Base-by-base conservation (phyloP, 306 rosid species). In the Vigna hirtella region DNA sequence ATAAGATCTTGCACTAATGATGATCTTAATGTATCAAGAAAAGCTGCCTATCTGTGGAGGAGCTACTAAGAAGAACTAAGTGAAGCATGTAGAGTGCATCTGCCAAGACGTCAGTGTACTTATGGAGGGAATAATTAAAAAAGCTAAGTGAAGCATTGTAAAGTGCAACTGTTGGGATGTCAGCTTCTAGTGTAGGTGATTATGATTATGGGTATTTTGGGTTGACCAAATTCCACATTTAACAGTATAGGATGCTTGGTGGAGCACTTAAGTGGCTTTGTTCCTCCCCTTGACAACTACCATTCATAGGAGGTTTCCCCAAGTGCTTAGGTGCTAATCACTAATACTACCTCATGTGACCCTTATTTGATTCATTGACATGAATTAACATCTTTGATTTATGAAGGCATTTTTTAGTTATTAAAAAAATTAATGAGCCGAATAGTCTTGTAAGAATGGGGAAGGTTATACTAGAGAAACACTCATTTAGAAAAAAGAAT, bases 391-490 rank as follows among this genome's bases (percentile, higher is more conserved):
- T 45, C 45, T 20, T 26, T 58, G 49, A 45, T 59, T 74, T 74
- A 26, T 43, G 14, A 59, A 26, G 58, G 26, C 69, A 59, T 74
- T 59, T 74, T 59, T 24, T 38, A 45, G 30, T 43, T 26, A 26
- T 15, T 34, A 59, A 59, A 17, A 5, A 22, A 45, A 16, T 43
- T 57, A 30, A 57, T 2, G 7, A 16, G 9, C 30, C 49, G 47
- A 59, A 18, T 18, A 13, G 32, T 14, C 26, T 73, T 73, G 32
- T 17, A 18, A 24, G 24, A 38, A 4, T 14, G 55, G 55, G 67
- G 42, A 65, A 14, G 52, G 26, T 20, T 38, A 15, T 76, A 22
- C 18, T 50, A 48, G 77, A 67, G 52, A 76, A 58, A 52, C 28
- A 53, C 24, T 43, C 17, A 2, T 48, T 64, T 17, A 13, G 65